These are phyloP conservation scores for Pharnaceum exiguum DNA, from an alignment of 148 eudicot species.

Conservation along the genomic window DNA sequence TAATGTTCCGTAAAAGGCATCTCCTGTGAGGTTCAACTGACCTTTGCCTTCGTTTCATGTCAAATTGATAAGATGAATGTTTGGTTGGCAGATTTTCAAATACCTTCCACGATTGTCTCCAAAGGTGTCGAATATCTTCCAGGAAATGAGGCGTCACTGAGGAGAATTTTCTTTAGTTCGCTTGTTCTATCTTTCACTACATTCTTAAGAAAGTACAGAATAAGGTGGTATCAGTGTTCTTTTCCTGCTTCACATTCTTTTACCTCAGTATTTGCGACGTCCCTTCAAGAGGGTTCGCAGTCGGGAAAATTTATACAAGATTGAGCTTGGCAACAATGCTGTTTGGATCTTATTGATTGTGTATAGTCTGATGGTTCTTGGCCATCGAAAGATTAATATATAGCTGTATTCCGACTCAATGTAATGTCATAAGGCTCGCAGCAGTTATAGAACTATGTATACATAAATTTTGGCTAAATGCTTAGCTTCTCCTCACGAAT, in stretches of 20 bases:
- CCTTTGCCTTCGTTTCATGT: background rate
- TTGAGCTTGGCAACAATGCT: background rate
- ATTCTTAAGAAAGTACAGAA: background rate
- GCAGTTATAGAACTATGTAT: background rate
- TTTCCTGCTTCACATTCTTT: conserved; percentile 11
- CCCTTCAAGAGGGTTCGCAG: conserved; percentile 4
- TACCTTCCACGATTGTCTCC: conserved; percentile 86
- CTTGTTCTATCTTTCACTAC: conserved; percentile 2
- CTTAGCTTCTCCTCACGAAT: too few species aligned
- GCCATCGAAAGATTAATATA: too few species aligned
- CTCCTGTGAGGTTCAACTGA: background rate
- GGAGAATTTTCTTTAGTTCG: conserved; percentile 6
- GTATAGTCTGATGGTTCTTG: background rate
- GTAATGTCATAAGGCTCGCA: background rate
- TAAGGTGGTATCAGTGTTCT: conserved; percentile 10
- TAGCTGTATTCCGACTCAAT: background rate
- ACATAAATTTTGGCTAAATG: background rate
- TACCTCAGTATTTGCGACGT: conserved; percentile 3
- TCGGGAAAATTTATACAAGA: background rate
- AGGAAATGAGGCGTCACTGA: conserved; percentile 75
- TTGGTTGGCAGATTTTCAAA: conserved; percentile 65
- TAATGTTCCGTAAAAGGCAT: too few species aligned
- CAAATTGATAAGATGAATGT: background rate
- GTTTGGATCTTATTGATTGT: too few species aligned
- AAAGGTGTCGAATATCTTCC: conserved; percentile 64